phyloP scores from a whole-genome alignment of 2,329 filamentous ascomycete genomes.

The Botrytis tulipae region DNA sequence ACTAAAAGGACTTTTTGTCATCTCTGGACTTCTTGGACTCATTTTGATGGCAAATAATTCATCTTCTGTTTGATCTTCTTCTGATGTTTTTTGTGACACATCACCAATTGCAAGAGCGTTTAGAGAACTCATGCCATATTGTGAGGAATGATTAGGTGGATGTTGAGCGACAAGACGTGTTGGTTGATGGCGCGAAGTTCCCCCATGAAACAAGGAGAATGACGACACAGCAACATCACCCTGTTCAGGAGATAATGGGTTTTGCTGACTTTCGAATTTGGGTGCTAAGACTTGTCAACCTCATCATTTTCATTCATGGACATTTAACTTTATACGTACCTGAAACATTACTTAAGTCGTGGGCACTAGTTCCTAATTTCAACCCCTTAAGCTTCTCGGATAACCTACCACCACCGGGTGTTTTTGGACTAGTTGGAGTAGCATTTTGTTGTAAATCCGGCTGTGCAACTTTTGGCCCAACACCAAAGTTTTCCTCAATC shows the following conservation, averaged over 20 bases:
- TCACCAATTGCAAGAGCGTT: slow-evolving; percentile 40
- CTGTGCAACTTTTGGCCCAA: slow-evolving; percentile 29
- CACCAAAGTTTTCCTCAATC: slow-evolving; percentile 74
- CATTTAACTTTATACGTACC: slow-evolving; percentile 44
- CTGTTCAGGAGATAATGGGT: slow-evolving; percentile 57
- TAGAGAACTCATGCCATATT: slow-evolving; percentile 37
- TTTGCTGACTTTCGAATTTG: slow-evolving; percentile 30
- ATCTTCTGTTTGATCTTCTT: slow-evolving; percentile 61
- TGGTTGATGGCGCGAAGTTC: slow-evolving; percentile 41
- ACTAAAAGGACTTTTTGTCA: slow-evolving; percentile 79
- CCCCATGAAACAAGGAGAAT: slow-evolving; percentile 58
- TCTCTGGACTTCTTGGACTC: slow-evolving; percentile 82
- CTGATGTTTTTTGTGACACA: slow-evolving; percentile 34
- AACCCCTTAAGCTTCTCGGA: slow-evolving; percentile 78
- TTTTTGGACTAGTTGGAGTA: slow-evolving; percentile 55
- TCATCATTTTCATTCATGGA: not conserved
- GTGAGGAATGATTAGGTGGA: slow-evolving; percentile 30
- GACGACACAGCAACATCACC: slow-evolving; percentile 63
- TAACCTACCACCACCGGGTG: slow-evolving; percentile 65
- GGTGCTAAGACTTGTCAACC: slow-evolving; percentile 33
- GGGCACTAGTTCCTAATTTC: slow-evolving; percentile 71
- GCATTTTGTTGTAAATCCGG: slow-evolving; percentile 39
- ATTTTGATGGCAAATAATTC: slow-evolving; percentile 85
- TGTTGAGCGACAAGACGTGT: slow-evolving; percentile 39
- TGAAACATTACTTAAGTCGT: slow-evolving; percentile 56